phyloP scores from a whole-genome alignment of 2,329 filamentous ascomycete genomes.

The Beauveria medogensis region DNA sequence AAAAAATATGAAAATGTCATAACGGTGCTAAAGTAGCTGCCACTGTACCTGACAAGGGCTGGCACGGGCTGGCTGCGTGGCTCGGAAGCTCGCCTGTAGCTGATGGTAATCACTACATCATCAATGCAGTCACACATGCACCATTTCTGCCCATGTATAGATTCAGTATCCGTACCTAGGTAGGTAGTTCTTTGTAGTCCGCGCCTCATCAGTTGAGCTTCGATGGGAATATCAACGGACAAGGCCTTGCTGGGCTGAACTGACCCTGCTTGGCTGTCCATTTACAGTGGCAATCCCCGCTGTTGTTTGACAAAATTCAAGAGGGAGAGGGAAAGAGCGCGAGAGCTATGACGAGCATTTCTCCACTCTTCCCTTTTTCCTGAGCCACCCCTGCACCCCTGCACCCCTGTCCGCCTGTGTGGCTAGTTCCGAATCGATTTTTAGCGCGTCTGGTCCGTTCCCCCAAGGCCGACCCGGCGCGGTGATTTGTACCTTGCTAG shows the following conservation, averaged over 20 bases:
- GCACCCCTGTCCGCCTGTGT: neutral
- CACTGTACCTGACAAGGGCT: neutral
- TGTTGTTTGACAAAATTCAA: neutral
- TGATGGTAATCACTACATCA: neutral
- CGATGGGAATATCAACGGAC: neutral
- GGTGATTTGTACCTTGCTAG: neutral
- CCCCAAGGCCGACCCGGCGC: neutral
- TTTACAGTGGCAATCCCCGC: neutral
- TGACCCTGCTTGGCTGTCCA: neutral
- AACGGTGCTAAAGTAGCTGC: no score
- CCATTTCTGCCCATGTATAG: no score
- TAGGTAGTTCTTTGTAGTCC: neutral
- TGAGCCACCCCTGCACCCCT: neutral
- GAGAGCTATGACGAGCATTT: neutral
- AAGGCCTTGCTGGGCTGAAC: conserved; percentile 1
- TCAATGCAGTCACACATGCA: neutral
- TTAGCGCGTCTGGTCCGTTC: neutral
- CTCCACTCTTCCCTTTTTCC: neutral
- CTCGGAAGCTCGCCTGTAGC: neutral
- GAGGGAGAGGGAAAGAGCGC: neutral
- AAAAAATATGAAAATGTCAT: no score
- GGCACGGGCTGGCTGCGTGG: neutral
- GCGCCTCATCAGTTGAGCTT: neutral
- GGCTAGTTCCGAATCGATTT: conserved; percentile 4
- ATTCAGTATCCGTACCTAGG: no score